phyloP scores from a whole-genome alignment of 73 alveolate genomes.

The Uronychia setigera region DNA sequence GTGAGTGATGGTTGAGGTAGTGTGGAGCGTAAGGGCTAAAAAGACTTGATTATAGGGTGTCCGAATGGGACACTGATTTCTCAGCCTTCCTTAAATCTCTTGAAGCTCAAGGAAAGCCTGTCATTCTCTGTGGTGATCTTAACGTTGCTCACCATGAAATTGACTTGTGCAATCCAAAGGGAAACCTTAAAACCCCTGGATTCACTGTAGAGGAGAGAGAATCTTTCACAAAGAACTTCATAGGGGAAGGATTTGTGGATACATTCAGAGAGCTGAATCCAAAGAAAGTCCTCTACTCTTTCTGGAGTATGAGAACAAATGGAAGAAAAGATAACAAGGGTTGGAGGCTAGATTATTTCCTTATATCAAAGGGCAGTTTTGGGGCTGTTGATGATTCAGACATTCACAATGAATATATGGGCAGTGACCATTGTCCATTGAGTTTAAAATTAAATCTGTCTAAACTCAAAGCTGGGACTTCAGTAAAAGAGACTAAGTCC shows the following conservation, averaged over 20 bases:
- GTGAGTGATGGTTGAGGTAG: no score
- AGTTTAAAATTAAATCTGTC: slow-evolving; percentile 27
- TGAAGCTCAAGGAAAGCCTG: slow-evolving; percentile 61
- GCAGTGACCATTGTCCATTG: slow-evolving; percentile 90
- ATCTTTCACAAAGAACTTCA: slow-evolving; percentile 60
- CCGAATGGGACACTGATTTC: slow-evolving; percentile 94
- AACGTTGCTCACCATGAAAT: slow-evolving; percentile 88
- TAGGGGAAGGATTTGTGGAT: slow-evolving; percentile 60
- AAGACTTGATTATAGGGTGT: slow-evolving; percentile 75
- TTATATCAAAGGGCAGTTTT: slow-evolving; percentile 53
- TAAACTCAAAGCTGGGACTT: neutral
- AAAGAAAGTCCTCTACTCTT: slow-evolving; percentile 57
- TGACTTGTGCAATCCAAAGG: slow-evolving; percentile 85
- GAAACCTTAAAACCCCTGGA: slow-evolving; percentile 87
- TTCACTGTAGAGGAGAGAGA: slow-evolving; percentile 87
- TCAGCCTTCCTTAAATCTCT: slow-evolving; percentile 63
- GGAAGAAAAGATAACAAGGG: slow-evolving; percentile 82
- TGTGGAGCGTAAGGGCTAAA: neutral
- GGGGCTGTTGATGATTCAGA: slow-evolving; percentile 62
- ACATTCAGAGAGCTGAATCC: slow-evolving; percentile 78
- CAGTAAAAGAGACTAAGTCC: no score
- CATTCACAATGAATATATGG: slow-evolving; percentile 63
- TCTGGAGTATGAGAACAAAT: slow-evolving; percentile 66
- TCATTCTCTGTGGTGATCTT: slow-evolving; percentile 83
- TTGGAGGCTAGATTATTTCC: slow-evolving; percentile 91